Percentiles rank a stretch among this genome's conserved stretches.
These are phyloP conservation scores for Lentinula raphanica DNA, from an alignment of 768 basidiomycete genomes.

Conservation along the genomic window DNA sequence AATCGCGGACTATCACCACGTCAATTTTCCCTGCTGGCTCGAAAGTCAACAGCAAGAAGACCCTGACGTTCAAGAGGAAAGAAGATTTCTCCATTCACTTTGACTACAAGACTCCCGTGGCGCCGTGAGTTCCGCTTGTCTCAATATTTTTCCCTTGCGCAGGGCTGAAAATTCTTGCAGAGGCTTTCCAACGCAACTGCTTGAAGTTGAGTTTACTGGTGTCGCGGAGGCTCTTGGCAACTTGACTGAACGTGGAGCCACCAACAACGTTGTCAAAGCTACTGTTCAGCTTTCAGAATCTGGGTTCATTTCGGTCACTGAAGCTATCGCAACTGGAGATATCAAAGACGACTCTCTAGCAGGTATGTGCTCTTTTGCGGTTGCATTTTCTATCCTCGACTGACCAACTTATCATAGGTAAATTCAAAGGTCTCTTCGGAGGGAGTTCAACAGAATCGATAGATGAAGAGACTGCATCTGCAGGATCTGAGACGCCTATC, in stretches of 20 bases:
- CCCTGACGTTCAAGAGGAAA: slow-evolving; percentile 77
- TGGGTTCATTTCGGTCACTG: slow-evolving; percentile 76
- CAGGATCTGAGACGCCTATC: slow-evolving; percentile 41
- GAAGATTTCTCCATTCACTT: slow-evolving; percentile 79
- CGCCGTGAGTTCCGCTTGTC: slow-evolving; percentile 48
- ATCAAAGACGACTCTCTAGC: slow-evolving; percentile 75
- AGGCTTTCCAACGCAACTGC: slow-evolving; percentile 67
- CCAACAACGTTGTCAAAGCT: slow-evolving; percentile 83
- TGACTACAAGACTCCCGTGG: slow-evolving; percentile 62
- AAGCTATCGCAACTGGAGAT: slow-evolving; percentile 76
- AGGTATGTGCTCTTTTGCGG: slow-evolving; percentile 37
- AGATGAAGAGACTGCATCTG: slow-evolving; percentile 22
- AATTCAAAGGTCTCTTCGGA: slow-evolving; percentile 83
- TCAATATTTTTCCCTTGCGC: background rate
- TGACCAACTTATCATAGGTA: slow-evolving; percentile 39
- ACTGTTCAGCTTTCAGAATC: slow-evolving; percentile 81
- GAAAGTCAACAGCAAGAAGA: slow-evolving; percentile 79
- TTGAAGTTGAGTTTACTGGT: slow-evolving; percentile 67
- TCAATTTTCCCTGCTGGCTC: slow-evolving; percentile 74
- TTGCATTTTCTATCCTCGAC: slow-evolving; percentile 7
- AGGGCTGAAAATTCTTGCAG: slow-evolving; percentile 25
- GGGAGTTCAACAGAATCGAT: slow-evolving; percentile 35
- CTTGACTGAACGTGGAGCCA: slow-evolving; percentile 74
- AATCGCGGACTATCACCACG: slow-evolving; percentile 68
- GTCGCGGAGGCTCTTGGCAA: slow-evolving; percentile 75